Evolutionary conservation across 1,284 basidiomycete genomes (phyloP), one percentile per base, ranked within the genome.

Genomic region (Fomes fomentarius): DNA sequence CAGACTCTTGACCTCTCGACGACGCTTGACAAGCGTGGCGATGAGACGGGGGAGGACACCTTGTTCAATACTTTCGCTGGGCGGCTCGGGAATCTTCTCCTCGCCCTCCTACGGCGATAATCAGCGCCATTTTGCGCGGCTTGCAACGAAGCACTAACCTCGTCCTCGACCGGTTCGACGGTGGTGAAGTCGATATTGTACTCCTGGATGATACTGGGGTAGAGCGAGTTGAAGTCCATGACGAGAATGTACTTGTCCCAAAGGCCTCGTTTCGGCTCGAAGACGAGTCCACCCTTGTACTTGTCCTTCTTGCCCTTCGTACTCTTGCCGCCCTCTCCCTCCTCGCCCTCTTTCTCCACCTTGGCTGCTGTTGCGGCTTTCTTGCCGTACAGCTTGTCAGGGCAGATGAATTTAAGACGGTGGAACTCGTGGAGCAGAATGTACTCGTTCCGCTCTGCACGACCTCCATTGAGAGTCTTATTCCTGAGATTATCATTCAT

Each of bases 121-220:
- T 56, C 19, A 57, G 54, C 51, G 37, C 43, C 37, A 34, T 50
- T n/a, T 48, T 39, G n/a, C 52, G 28, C 6, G 19, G 22, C 21
- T 8, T 25, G 42, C 30, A 22, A 24, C 12, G 5, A 25, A 42
- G 17, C 41, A 33, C 80, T 26, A 46, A 89, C 89, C 68, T 89
- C 85, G 51, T 85, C 86, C 17, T 85, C 83, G 9, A 79, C 73
- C 35, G 85, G 83, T 41, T 94, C 91, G 24, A 99, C 88, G 0
- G 97, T 99, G 8, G 97, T 99, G 67, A 99, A 99, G 73, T 99
- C 96, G 65, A 99, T 98, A 69, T 99, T 99, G 74, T 93, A 99
- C 77, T 99, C 97, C 67, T 99, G 97, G 54, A 99, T 99, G 76
- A 99, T 99, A 72, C 93, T 96, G 9, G 97, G 97, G 71, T 99